phyloP scores from a whole-genome alignment of 2,329 filamentous ascomycete species.

The Beauveria scarabaeidicola region DNA sequence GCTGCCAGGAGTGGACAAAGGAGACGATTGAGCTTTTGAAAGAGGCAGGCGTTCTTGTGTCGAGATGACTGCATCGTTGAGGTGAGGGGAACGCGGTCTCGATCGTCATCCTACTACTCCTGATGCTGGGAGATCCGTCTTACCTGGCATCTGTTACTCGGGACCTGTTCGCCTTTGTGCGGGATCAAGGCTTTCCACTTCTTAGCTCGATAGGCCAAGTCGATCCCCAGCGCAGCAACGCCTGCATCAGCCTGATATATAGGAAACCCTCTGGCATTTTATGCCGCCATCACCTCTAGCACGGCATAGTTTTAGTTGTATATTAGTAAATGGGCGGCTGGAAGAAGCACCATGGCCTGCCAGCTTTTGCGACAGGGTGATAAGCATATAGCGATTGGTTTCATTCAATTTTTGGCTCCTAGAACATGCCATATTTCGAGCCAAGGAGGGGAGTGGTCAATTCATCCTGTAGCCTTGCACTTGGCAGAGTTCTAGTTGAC shows the following conservation, averaged over 20 bases:
- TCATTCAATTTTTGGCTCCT: too few species aligned
- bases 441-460: too few species aligned
- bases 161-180: constrained; percentile 11
- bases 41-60: neutral
- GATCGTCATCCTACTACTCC: constrained; percentile 5
- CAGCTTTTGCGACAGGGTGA: too few species aligned
- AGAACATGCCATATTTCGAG: too few species aligned
- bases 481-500: too few species aligned
- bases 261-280: constrained; percentile 14
- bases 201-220: constrained; percentile 7
- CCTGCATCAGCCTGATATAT: constrained; percentile 12
- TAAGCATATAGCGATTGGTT: too few species aligned
- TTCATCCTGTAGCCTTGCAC: too few species aligned
- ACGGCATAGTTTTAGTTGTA: constrained; percentile 7
- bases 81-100: neutral
- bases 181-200: constrained; percentile 9
- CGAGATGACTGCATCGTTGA: neutral
- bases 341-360: constrained; percentile 10
- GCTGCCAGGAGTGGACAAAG: neutral
- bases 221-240: constrained; percentile 6
- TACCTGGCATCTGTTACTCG: constrained; percentile 12
- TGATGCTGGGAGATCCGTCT: constrained; percentile 11
- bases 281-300: constrained; percentile 12
- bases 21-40: neutral
- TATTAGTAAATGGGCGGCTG: constrained; percentile 9